Evolutionary conservation across 306 rosid species (phyloP).

Genomic region (Acacia crassicarpa): DNA sequence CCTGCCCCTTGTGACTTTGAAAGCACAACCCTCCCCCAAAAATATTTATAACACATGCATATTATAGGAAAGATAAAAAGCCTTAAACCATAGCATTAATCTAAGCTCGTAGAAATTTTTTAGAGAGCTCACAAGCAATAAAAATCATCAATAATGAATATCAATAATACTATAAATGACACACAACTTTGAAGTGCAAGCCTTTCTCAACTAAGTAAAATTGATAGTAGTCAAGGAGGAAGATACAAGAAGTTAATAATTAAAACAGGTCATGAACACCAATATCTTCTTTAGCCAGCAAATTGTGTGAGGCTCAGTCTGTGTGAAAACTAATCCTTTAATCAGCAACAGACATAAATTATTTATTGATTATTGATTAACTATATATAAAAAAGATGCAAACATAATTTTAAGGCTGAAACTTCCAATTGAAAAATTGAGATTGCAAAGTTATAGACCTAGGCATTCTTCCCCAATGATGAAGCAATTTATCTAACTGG

Average conservation of each 20-base stretch:
- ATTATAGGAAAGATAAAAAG: not conserved
- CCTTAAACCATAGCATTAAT: not conserved
- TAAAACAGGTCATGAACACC: not conserved
- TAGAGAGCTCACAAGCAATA: not conserved
- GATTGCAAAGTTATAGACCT: constrained; percentile 5
- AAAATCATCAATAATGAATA: not conserved
- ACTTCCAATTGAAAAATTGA: not conserved
- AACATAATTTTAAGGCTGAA: not conserved
- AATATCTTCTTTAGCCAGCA: not conserved
- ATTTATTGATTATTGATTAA: not conserved
- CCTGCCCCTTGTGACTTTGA: not conserved
- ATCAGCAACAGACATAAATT: not conserved
- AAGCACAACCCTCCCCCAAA: not conserved
- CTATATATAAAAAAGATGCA: not conserved
- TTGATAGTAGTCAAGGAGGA: not conserved
- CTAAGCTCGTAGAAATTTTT: not conserved
- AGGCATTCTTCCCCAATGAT: constrained; percentile 12
- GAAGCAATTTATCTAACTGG: constrained; percentile 3
- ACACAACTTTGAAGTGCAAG: not conserved
- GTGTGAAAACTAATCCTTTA: not conserved
- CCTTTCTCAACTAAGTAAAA: not conserved
- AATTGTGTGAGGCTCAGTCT: not conserved
- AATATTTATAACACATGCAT: not conserved
- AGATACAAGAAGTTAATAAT: not conserved
- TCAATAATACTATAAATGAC: not conserved